Percentiles rank a stretch among this genome's conserved stretches.
Evolutionary conservation across 2,329 filamentous ascomycete species (phyloP).

Genomic region (Penicillium corylophilum): DNA sequence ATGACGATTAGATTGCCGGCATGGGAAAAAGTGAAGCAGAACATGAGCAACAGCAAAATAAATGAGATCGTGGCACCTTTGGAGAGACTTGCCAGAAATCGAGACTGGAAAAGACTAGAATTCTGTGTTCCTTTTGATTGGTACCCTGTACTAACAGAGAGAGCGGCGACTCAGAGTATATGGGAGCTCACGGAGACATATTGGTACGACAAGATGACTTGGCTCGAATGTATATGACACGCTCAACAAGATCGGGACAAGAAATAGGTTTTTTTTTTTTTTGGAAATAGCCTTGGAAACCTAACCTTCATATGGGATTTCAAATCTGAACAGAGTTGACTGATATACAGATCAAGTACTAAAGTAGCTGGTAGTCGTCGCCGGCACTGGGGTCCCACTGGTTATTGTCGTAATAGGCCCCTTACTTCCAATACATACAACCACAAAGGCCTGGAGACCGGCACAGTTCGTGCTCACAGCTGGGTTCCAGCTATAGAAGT

Average conservation of each 20-base stretch:
- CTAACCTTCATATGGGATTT: no score
- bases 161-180: neutral
- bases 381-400: no score
- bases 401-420: neutral
- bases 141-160: neutral
- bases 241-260: no score
- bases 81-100: slow-evolving; percentile 2
- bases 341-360: neutral
- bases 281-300: neutral
- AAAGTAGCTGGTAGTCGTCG: neutral
- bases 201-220: slow-evolving; percentile 1
- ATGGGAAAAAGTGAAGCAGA: neutral
- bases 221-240: no score
- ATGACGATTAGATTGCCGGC: slow-evolving; percentile 1
- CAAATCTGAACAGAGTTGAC: neutral
- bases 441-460: neutral
- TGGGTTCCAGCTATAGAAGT: neutral
- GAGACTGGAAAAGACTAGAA: slow-evolving; percentile 4
- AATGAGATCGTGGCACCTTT: neutral
- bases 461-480: neutral
- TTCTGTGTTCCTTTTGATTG: slow-evolving; percentile 7
- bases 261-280: no score
- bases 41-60: neutral
- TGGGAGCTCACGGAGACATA: slow-evolving; percentile 4
- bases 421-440: neutral